Base-by-base conservation (phyloP, 257 asterid genomes). In the Jaltomata sinuosa region DNA sequence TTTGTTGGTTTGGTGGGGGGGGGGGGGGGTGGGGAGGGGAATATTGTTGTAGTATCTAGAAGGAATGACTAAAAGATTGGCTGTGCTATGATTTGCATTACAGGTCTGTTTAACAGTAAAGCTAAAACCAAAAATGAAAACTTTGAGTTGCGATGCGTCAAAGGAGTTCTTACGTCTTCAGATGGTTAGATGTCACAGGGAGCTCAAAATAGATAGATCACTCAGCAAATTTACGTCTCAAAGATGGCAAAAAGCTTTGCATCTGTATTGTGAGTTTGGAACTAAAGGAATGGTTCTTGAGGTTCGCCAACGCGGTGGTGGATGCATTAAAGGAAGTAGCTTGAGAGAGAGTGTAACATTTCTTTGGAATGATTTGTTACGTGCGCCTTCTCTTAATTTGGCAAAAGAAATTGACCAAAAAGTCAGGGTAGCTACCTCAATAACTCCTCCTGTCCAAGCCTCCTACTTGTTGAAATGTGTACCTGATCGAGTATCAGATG, bases 381-480 rank as follows among this genome's bases (percentile, higher is more conserved):
- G 97, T 14, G 96, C 95, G 2, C 96, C 94, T 14, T 89, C 97
- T 81, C 95, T 96, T 29, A 82, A 97, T 54, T 88, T 86, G 47
- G 89, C 84, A 38, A 92, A 89, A 88, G 93, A 90, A 31, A 61
- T 92, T 38, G 91, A 85, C 82, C 90, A 83, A 54, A 82, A 86
- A 53, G 87, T 93, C 71, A 89, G 89, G 81, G 67, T 85, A 77
- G 86, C 82, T 83, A 93, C 92, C 82, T 94, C 99, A 14, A 92
- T 94, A 71, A 96, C 99, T 55, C 99, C 99, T 62, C 99, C 99
- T 6, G 96, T 91, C 34, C 98, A 96, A 77, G 97, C 92, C 19
- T 84, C 98, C 5, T 94, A 96, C 91, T 88, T 96, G 89, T 86
- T 96, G 85, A 96, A 92, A 89, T 94, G 98, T 12, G 98, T 96